Conservation (phyloP, 495 filamentous ascomycete species). For the Podospora pseudocomata region DNA sequence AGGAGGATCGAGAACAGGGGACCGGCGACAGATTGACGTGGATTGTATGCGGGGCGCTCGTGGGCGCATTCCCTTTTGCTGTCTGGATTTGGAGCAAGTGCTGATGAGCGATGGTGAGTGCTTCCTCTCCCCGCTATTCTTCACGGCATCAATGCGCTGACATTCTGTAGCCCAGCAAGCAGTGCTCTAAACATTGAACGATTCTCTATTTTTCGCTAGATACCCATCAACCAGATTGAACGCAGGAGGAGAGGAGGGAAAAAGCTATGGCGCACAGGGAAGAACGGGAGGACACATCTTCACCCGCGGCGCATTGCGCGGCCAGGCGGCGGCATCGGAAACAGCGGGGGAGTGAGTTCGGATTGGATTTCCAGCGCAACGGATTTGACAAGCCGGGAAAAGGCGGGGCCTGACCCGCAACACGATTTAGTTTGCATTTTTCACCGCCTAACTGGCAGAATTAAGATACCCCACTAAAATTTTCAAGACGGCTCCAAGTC, state of each 20-base stretch:
- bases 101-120: background rate
- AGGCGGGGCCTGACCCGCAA: background rate
- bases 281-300: background rate
- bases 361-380: too few relatives aligned
- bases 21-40: background rate
- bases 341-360: too few relatives aligned
- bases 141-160: background rate
- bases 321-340: too few relatives aligned
- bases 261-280: background rate
- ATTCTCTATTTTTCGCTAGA: background rate
- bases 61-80: slow-evolving; percentile 12
- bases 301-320: too few relatives aligned
- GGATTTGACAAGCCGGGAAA: background rate
- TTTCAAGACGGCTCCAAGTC: slow-evolving; percentile 13
- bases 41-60: slow-evolving; percentile 9
- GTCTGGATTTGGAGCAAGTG: background rate
- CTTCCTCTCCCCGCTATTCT: background rate
- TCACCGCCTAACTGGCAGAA: slow-evolving; percentile 31
- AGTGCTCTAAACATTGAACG: background rate
- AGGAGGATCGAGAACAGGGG: slow-evolving; percentile 4
- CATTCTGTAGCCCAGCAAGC: background rate
- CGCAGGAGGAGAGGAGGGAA: background rate
- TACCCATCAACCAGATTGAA: background rate
- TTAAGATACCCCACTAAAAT: slow-evolving; percentile 30
- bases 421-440: background rate